These are phyloP conservation scores for Crithidia brevicula DNA, from an alignment of 208 protist species.

Conservation along the genomic window DNA sequence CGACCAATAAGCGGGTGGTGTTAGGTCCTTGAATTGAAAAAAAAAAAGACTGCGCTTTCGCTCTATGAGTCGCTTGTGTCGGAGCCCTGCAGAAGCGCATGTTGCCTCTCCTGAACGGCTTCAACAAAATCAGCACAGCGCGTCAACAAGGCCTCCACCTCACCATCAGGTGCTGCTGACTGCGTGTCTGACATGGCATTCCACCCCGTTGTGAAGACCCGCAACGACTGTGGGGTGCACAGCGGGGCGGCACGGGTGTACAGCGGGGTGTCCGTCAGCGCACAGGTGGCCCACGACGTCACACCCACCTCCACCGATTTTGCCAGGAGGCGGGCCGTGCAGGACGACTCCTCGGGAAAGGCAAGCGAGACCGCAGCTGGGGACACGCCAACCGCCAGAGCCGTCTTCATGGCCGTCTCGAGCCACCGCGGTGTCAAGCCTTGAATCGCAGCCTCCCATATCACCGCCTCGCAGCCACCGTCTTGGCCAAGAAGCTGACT, in stretches of 20 bases:
- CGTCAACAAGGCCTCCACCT: conserved; percentile 27
- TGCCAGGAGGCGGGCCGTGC: conserved; percentile 35
- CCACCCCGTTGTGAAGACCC: conserved; percentile 39
- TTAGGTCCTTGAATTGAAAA: too few species aligned
- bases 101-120: conserved; percentile 14
- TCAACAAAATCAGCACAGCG: conserved; percentile 38
- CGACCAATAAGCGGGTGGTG: too few species aligned
- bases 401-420: conserved; percentile 79
- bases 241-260: conserved; percentile 37
- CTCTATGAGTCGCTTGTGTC: background rate
- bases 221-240: conserved; percentile 35
- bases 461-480: conserved; percentile 41
- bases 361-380: conserved; percentile 42
- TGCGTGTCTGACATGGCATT: conserved; percentile 33
- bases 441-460: conserved; percentile 66
- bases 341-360: conserved; percentile 37
- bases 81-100: background rate
- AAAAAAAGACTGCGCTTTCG: background rate
- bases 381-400: conserved; percentile 65
- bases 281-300: conserved; percentile 42
- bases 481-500: conserved; percentile 55
- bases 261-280: conserved; percentile 23
- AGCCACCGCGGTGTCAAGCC: conserved; percentile 76
- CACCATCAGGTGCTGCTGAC: too few species aligned
- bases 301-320: conserved; percentile 63